phyloP scores from a whole-genome alignment of 1,284 basidiomycete species.

The Ceratobasidium sp. region DNA sequence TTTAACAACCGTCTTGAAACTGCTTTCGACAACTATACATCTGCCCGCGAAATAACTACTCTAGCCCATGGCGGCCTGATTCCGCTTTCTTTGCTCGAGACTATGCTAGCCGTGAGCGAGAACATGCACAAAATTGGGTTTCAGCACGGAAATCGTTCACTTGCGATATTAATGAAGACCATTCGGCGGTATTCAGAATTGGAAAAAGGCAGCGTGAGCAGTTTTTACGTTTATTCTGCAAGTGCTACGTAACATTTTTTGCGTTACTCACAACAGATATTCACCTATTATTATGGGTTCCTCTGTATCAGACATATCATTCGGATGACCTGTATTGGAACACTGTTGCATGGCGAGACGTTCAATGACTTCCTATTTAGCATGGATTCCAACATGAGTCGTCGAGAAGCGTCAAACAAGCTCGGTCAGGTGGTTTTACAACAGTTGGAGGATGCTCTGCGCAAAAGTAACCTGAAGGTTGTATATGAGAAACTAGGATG shows the following conservation, averaged over 20 bases:
- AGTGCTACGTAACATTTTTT: background rate
- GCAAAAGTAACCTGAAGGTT: background rate
- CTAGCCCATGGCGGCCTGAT: conserved; percentile 7
- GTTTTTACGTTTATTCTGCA: background rate
- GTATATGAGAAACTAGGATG: background rate
- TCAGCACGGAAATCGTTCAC: conserved; percentile 2
- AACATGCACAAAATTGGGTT: conserved; percentile 34
- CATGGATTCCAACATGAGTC: background rate
- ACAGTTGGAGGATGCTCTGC: background rate
- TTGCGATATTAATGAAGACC: conserved; percentile 8
- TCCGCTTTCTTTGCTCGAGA: conserved; percentile 27
- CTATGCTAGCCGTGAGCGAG: conserved; percentile 24
- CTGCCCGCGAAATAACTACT: conserved; percentile 1
- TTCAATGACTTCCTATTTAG: background rate
- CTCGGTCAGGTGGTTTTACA: background rate
- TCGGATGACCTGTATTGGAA: conserved; percentile 14
- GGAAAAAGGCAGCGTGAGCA: conserved; percentile 8
- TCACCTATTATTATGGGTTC: conserved; percentile 26
- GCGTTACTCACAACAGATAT: background rate
- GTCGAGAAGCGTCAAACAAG: background rate
- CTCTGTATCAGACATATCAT: conserved; percentile 32
- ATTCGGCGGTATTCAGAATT: conserved; percentile 12
- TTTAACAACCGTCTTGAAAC: conserved; percentile 10
- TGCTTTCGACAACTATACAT: conserved; percentile 21
- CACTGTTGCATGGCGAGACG: background rate